Evolutionary conservation across 805 yeast genomes (phyloP).

Genomic region (Yarrowia alimentaria): DNA sequence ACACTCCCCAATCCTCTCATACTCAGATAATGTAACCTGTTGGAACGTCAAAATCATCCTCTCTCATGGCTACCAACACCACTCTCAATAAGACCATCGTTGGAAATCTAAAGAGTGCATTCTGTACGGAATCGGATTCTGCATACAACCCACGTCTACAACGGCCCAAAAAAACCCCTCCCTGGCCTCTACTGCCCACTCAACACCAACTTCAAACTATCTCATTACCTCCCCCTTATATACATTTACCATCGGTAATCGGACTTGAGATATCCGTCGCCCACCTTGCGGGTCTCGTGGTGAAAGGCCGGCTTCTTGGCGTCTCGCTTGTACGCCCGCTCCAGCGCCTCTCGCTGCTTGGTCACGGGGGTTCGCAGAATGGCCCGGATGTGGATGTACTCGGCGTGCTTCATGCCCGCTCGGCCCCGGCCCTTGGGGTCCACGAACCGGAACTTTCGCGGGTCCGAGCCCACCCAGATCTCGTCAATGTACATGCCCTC

Average conservation of each 20-base stretch:
- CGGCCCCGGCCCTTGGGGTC: slow-evolving; percentile 92
- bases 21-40: too few species aligned
- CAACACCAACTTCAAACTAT: too few species aligned
- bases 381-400: slow-evolving; percentile 77
- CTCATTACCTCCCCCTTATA: too few species aligned
- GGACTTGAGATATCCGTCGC: slow-evolving; percentile 26
- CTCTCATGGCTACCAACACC: too few species aligned
- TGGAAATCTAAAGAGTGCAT: too few species aligned
- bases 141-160: too few species aligned
- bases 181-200: too few species aligned
- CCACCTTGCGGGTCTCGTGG: slow-evolving; percentile 25
- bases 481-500: slow-evolving; percentile 69
- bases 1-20: too few species aligned
- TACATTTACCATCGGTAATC: slow-evolving; percentile 27
- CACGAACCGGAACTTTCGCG: slow-evolving; percentile 62
- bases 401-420: slow-evolving; percentile 71
- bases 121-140: too few species aligned
- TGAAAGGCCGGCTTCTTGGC: slow-evolving; percentile 19
- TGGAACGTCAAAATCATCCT: too few species aligned
- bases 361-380: slow-evolving; percentile 70
- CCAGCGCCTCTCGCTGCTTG: slow-evolving; percentile 57
- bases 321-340: slow-evolving; percentile 38
- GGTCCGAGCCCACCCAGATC: slow-evolving; percentile 92
- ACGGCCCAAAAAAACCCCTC: too few species aligned
- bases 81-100: too few species aligned